These are phyloP conservation scores for Eutypa lata DNA, from an alignment of 2,329 filamentous ascomycete species.

Conservation along the genomic window DNA sequence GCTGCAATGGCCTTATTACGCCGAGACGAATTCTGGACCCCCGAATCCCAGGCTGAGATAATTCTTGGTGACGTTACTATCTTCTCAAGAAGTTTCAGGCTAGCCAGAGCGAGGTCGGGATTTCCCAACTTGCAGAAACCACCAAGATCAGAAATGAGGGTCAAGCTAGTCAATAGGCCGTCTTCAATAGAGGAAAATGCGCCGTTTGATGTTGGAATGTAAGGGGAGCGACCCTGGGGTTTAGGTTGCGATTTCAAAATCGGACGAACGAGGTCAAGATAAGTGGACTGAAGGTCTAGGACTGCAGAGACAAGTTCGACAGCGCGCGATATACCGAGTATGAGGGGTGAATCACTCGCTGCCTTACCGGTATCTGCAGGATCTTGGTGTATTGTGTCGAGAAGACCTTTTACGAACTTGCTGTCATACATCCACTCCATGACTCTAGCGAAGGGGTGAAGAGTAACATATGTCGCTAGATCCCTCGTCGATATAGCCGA, in stretches of 20 bases:
- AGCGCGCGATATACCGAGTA: constrained; percentile 74
- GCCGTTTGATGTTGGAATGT: constrained; percentile 51
- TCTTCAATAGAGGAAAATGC: constrained; percentile 91
- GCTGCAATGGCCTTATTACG: constrained; percentile 84
- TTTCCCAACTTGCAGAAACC: constrained; percentile 85
- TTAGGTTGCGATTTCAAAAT: constrained; percentile 66
- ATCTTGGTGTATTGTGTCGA: constrained; percentile 76
- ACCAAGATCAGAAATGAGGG: constrained; percentile 77
- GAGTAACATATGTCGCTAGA: constrained; percentile 73
- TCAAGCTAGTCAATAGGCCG: constrained; percentile 76
- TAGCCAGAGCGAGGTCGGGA: constrained; percentile 73
- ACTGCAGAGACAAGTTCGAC: constrained; percentile 81
- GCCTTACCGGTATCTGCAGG: constrained; percentile 68
- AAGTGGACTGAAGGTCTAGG: constrained; percentile 85
- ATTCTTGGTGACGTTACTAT: constrained; percentile 82
- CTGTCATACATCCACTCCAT: constrained; percentile 99
- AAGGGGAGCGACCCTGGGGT: constrained; percentile 24
- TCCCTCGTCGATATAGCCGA: constrained; percentile 70
- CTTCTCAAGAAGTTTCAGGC: constrained; percentile 79
- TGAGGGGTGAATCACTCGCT: constrained; percentile 73
- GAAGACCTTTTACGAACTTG: constrained; percentile 75
- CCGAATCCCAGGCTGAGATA: constrained; percentile 64
- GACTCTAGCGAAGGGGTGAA: constrained; percentile 89
- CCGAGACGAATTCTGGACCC: constrained; percentile 58
- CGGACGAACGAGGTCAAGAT: constrained; percentile 82